phyloP scores from a whole-genome alignment of 768 basidiomycete species.

The Clathrus columnatus region DNA sequence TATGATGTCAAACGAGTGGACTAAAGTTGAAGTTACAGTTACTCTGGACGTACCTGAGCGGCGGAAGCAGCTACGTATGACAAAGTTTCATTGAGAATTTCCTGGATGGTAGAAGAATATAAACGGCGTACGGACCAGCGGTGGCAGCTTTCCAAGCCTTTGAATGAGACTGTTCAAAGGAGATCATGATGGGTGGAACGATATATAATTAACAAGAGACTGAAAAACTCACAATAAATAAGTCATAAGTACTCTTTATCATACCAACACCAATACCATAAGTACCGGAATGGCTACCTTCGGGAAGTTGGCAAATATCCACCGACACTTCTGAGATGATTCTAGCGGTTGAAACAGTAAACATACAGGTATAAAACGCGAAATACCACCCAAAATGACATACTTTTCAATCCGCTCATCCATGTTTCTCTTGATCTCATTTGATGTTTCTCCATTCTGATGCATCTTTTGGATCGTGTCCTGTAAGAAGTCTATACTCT shows the following conservation, averaged over 20 bases:
- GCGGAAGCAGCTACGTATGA: not conserved
- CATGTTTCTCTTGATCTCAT: not conserved
- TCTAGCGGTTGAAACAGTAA: not conserved
- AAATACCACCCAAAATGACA: not conserved
- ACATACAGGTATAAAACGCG: not conserved
- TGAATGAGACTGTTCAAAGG: not conserved
- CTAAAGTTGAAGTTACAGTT: too few species aligned
- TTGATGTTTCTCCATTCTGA: not conserved
- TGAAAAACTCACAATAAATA: not conserved
- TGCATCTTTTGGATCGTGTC: not conserved
- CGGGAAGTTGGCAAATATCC: not conserved
- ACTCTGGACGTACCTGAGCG: not conserved
- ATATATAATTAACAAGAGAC: not conserved
- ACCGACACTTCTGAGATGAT: not conserved
- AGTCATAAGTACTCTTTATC: not conserved
- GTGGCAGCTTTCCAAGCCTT: not conserved
- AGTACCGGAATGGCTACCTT: not conserved
- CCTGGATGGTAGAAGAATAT: not conserved
- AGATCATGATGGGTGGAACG: not conserved
- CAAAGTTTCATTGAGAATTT: not conserved
- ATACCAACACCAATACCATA: not conserved
- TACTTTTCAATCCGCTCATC: not conserved
- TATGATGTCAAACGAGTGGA: not conserved
- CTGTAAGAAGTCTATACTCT: not conserved
- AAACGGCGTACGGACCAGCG: not conserved